Evolutionary conservation across 805 yeast species (phyloP), one percentile per base, ranked within the genome.

Genomic region (Metschnikowia baotianmanensis): DNA sequence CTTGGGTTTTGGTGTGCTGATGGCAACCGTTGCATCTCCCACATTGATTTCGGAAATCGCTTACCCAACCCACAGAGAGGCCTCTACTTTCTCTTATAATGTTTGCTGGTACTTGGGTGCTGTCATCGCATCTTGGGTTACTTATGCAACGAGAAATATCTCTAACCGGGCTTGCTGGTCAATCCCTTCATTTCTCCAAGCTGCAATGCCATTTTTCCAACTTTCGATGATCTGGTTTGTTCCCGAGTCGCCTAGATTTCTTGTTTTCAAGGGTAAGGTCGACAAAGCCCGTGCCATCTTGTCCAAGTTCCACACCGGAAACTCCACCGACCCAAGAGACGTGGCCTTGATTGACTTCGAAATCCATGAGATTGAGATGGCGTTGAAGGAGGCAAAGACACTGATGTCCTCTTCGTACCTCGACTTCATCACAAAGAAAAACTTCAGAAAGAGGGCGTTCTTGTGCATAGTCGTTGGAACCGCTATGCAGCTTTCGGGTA

Each of bases 41-140:
- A 46, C 76, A 9, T 59, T 75, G 53, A 64, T 76, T 31, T 65
- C 80, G 4, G 82, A 78, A 50, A 46, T 76, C 16, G 58, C 80
- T 2, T 76, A 61, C 49, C 82, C 82, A 17, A 52, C 58, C n/a
- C 48, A 55, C 23, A 54, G 69, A 48, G 68, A 62, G 18, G 44
- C 56, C 3, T 24, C 43, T 15, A 56, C 54, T 3, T 64, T 77
- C n/a, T 58, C 69, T 40, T 77, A 67, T 59, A 77, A 76, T 55
- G 65, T 71, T 16, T 68, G 70, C 45, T 75, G 78, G 80, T 74
- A 72, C 49, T 51, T 74, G 27, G 82, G 82, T 33, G 77, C 78
- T n/a, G 53, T 74, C 40, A 55, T 76, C 33, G 76, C 80, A 6
- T 74, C 77, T 20, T 71, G 77, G 75, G 67, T 69, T 36, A 64